Evolutionary conservation across 331 rosid genomes (phyloP).

Genomic region (Acacia concinna): DNA sequence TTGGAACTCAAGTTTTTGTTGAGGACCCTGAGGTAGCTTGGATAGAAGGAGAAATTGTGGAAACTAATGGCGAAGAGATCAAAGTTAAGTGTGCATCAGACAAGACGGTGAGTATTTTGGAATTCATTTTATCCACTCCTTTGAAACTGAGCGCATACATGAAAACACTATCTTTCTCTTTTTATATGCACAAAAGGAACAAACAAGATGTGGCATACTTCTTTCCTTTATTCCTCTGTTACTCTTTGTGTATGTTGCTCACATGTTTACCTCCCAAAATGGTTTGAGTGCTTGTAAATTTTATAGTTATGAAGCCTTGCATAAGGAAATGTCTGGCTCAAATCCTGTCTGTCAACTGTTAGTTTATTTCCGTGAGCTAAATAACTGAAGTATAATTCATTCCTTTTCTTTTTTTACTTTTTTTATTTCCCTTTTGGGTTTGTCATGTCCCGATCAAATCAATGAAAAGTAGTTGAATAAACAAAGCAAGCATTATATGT

Average conservation of each 20-base stretch:
- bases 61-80: constrained; percentile 45
- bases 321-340: not conserved
- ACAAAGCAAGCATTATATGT: not conserved
- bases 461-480: not conserved
- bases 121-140: not conserved
- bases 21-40: constrained; percentile 64
- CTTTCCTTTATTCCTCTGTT: not conserved
- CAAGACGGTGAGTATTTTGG: constrained; percentile 45
- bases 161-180: not conserved
- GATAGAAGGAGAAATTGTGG: constrained; percentile 64
- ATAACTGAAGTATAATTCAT: not conserved
- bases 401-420: not conserved
- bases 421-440: not conserved
- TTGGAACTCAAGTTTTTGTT: constrained; percentile 63
- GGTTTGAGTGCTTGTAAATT: not conserved
- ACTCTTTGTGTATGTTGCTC: not conserved
- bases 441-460: not conserved
- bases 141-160: not conserved
- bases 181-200: not conserved
- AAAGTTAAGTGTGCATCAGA: constrained; percentile 45
- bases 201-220: not conserved
- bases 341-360: not conserved
- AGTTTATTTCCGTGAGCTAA: not conserved
- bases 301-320: not conserved
- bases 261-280: not conserved